Conservation (phyloP, 2,329 filamentous ascomycete species). For the Gaeumannomyces tritici region DNA sequence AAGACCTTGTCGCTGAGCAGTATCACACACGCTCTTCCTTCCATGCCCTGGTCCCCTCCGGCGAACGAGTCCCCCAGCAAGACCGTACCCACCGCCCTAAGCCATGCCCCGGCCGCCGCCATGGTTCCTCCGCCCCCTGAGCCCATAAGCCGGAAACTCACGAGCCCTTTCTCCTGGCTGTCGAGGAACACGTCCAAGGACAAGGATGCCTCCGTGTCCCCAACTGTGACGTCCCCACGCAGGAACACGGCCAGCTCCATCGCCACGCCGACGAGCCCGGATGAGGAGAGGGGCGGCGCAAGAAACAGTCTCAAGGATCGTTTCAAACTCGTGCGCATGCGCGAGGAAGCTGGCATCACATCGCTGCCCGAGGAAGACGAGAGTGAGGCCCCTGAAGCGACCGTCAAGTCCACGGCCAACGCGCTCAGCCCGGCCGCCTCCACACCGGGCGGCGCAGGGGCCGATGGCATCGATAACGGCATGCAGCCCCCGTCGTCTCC, state of each 20-base stretch:
- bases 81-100: constrained; percentile 16
- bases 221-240: constrained; percentile 35
- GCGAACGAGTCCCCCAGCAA: constrained; percentile 39
- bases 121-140: constrained; percentile 24
- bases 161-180: constrained; percentile 80
- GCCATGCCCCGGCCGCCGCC: constrained; percentile 15
- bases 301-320: constrained; percentile 65
- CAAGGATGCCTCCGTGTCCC: constrained; percentile 49
- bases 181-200: constrained; percentile 52
- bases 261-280: constrained; percentile 68
- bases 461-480: constrained; percentile 11
- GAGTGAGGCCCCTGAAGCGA: background rate
- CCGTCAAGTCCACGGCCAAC: constrained; percentile 4
- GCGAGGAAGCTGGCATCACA: constrained; percentile 57
- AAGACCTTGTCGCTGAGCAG: constrained; percentile 58
- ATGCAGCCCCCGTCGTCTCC: constrained; percentile 31
- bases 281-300: constrained; percentile 45
- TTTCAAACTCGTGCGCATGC: constrained; percentile 67
- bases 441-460: background rate
- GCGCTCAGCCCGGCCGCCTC: constrained; percentile 7
- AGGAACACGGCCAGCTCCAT: constrained; percentile 75
- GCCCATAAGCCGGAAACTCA: constrained; percentile 56
- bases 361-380: constrained; percentile 43
- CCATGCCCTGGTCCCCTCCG: constrained; percentile 59
- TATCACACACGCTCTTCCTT: constrained; percentile 61